A percentile compares a stretch with the other conserved stretches of the same genome.
Conservation (phyloP, 2,329 filamentous ascomycete species). For the Verticillium tricorpus region DNA sequence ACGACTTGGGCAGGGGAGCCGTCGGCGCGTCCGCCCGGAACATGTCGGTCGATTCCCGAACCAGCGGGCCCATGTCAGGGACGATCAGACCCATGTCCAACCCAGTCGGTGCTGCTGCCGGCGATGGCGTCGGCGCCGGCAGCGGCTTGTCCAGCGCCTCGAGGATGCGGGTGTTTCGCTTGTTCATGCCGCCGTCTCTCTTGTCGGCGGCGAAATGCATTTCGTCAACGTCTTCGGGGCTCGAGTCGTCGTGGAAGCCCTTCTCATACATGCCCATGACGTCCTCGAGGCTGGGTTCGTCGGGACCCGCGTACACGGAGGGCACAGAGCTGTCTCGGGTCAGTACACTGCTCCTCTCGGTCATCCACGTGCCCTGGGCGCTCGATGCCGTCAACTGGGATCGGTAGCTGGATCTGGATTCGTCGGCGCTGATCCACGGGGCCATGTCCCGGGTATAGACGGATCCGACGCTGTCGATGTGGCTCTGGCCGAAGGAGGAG, state of each 20-base stretch:
- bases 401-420: slow-evolving; percentile 51
- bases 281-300: slow-evolving; percentile 60
- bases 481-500: slow-evolving; percentile 20
- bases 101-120: slow-evolving; percentile 5
- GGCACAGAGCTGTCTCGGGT: slow-evolving; percentile 74
- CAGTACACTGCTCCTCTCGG: slow-evolving; percentile 75
- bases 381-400: slow-evolving; percentile 52
- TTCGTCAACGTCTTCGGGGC: slow-evolving; percentile 25
- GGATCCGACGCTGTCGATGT: slow-evolving; percentile 32
- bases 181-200: slow-evolving; percentile 29
- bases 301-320: slow-evolving; percentile 50
- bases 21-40: slow-evolving; percentile 21
- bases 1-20: slow-evolving; percentile 4
- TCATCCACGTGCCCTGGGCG: slow-evolving; percentile 58
- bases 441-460: slow-evolving; percentile 28
- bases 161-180: slow-evolving; percentile 30
- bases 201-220: slow-evolving; percentile 25
- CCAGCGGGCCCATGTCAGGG: slow-evolving; percentile 12
- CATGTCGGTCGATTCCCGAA: slow-evolving; percentile 30
- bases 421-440: slow-evolving; percentile 47
- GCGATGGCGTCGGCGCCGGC: slow-evolving; percentile 16
- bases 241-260: slow-evolving; percentile 48
- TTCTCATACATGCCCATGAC: slow-evolving; percentile 68
- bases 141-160: slow-evolving; percentile 34
- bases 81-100: not conserved